phyloP scores from a whole-genome alignment of 768 basidiomycete genomes.

The Mycena leptocephala region DNA sequence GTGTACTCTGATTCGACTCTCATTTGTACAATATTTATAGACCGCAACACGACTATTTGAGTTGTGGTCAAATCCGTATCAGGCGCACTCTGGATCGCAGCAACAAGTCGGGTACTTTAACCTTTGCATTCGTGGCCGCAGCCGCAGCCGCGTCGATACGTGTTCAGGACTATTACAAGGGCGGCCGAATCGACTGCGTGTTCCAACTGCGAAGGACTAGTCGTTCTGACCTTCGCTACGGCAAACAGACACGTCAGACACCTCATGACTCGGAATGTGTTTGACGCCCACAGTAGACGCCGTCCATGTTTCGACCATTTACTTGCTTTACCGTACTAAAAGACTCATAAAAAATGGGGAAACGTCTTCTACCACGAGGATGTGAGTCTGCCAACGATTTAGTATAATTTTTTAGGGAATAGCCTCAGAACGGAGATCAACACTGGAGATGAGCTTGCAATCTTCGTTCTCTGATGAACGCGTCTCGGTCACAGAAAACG shows the following conservation, averaged over 20 bases:
- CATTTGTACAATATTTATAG: neutral
- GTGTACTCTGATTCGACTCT: conserved; percentile 1
- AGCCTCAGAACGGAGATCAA: neutral
- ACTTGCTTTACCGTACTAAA: neutral
- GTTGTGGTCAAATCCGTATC: neutral
- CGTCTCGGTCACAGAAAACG: neutral
- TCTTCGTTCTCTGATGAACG: neutral
- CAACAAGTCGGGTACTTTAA: neutral
- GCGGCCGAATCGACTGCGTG: conserved; percentile 24
- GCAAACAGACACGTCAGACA: conserved; percentile 10
- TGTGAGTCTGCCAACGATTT: neutral
- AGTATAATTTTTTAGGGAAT: neutral
- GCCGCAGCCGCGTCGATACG: conserved; percentile 24
- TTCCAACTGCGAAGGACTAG: neutral
- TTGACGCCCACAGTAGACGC: conserved; percentile 24
- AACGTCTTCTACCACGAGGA: neutral
- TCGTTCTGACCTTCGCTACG: neutral
- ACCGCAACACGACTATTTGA: neutral
- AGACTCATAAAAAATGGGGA: neutral
- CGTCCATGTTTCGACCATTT: neutral
- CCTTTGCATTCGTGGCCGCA: conserved; percentile 16
- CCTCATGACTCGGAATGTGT: conserved; percentile 20
- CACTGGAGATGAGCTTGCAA: neutral
- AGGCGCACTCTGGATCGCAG: conserved; percentile 21
- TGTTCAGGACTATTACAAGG: neutral